Conservation (phyloP, 441 rosid genomes). For the Populus tomentosa region DNA sequence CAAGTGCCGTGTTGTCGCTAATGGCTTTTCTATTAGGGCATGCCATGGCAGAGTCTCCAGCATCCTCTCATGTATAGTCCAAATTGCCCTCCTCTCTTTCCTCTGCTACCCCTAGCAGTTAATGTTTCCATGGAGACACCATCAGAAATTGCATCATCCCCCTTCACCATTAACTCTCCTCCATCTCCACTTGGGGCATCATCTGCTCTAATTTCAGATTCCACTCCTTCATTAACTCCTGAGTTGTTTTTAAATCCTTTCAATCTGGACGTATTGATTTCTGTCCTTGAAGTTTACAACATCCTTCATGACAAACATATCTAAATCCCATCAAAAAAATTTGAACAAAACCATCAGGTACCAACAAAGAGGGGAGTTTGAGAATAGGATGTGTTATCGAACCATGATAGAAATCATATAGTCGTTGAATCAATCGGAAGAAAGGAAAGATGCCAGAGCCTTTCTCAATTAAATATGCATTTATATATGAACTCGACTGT, state of each 20-base stretch:
- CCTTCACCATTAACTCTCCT: neutral
- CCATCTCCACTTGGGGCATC: neutral
- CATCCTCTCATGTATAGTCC: neutral
- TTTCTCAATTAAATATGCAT: no score
- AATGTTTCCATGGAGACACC: neutral
- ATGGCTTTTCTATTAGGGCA: neutral
- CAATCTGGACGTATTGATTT: neutral
- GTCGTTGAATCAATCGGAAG: neutral
- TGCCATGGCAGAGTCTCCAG: neutral
- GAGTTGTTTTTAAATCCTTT: neutral
- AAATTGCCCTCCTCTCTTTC: neutral
- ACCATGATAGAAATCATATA: neutral
- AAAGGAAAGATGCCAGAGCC: neutral
- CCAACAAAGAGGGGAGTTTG: neutral
- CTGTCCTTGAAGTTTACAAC: neutral
- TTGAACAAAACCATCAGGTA: neutral
- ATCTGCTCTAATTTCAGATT: neutral
- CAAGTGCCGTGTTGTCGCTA: neutral
- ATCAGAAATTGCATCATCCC: neutral
- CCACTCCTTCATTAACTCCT: neutral
- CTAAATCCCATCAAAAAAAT: neutral
- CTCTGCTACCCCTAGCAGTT: neutral
- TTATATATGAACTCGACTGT: neutral
- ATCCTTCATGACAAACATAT: neutral
- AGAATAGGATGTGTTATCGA: neutral